Percentiles rank a stretch among this genome's conserved stretches.
Conservation (phyloP, 2,329 filamentous ascomycete species). For the Cercospora zeina region DNA sequence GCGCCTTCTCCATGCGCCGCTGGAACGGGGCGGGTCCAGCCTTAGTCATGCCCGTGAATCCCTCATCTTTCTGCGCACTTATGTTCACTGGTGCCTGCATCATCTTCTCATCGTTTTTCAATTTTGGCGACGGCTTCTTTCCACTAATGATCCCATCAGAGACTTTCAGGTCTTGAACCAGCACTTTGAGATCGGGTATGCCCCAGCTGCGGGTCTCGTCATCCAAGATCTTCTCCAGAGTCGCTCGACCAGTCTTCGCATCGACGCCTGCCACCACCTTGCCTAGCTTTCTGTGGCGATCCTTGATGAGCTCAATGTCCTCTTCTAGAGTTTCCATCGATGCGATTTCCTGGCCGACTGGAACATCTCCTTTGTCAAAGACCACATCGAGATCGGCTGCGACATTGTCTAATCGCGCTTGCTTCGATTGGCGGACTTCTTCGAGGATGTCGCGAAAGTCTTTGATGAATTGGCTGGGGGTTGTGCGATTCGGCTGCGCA, state of each 20-base stretch:
- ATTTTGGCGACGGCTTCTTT: not conserved
- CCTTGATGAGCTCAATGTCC: constrained; percentile 5
- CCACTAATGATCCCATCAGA: not conserved
- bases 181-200: not conserved
- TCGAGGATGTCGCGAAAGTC: constrained; percentile 3
- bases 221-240: not conserved
- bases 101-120: not conserved
- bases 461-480: not conserved
- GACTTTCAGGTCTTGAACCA: not conserved
- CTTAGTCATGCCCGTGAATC: not conserved
- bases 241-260: not conserved
- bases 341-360: not conserved
- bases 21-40: not conserved
- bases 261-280: not conserved
- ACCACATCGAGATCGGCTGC: not conserved
- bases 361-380: not conserved
- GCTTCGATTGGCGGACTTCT: not conserved
- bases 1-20: constrained; percentile 1
- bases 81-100: not conserved
- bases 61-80: not conserved
- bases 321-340: not conserved
- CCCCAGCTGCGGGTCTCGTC: constrained; percentile 2
- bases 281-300: constrained; percentile 8
- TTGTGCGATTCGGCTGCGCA: not conserved
- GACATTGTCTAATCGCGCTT: not conserved